Percentiles rank a stretch among this genome's conserved stretches.
Evolutionary conservation across 441 rosid species (phyloP).

Genomic region (Euphorbia corollata): DNA sequence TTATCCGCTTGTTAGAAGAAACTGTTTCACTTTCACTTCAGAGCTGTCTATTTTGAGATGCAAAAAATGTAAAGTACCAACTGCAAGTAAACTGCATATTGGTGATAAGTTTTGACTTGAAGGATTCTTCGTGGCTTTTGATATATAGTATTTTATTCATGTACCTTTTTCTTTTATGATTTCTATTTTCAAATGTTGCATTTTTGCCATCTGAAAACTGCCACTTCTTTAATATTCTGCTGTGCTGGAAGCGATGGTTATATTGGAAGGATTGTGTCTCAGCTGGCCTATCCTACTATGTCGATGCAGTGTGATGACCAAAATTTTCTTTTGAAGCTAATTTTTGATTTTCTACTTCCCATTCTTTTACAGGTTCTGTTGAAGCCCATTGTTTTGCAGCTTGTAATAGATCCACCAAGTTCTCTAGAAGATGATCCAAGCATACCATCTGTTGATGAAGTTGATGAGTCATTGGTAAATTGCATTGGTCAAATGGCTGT

Average conservation of each 20-base stretch:
- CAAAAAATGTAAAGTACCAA: background rate
- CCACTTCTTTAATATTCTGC: background rate
- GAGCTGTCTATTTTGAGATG: background rate
- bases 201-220: background rate
- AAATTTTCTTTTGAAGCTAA: background rate
- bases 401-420: conserved; percentile 58
- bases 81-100: background rate
- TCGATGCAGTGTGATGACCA: background rate
- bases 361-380: conserved; percentile 55
- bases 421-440: conserved; percentile 43
- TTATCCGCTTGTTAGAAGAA: background rate
- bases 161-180: background rate
- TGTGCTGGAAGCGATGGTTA: background rate
- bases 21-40: background rate
- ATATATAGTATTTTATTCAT: background rate
- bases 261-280: conserved; percentile 1
- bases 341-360: conserved; percentile 6
- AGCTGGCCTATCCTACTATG: background rate
- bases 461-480: conserved; percentile 60
- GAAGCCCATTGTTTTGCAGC: conserved; percentile 82
- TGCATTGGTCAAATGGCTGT: conserved; percentile 98
- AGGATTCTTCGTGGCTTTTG: background rate
- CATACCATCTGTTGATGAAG: conserved; percentile 61
- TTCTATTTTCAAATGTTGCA: background rate
- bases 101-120: background rate